Base-by-base conservation (phyloP, 2,329 filamentous ascomycete species). In the Cordyceps cicadae region DNA sequence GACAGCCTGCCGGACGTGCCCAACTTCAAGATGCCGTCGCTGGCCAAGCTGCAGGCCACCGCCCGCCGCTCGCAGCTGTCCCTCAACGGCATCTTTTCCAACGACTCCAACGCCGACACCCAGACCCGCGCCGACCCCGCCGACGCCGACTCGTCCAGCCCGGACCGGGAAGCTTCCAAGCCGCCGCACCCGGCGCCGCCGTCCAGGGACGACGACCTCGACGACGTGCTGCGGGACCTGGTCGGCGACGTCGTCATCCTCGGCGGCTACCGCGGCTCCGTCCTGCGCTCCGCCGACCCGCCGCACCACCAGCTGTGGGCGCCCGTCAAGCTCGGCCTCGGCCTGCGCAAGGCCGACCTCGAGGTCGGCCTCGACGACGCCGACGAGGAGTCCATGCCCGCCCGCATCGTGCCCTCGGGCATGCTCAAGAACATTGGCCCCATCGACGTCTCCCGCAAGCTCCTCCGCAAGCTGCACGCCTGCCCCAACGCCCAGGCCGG, bases 361-460 rank as follows among this genome's bases (percentile, higher is more conserved):
- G 91, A 96, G 70, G 87, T 97, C 11, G 92, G 92, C 0, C 75
- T 97, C 5, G 82, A 89, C 15, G 84, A 84, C 2, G 88, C 92
- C 67, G 92, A 95, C 61, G 93, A 97, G 68, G 88, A 91, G 67
- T 81, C 77, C 5, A 94, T 94, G 85, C 85, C 89, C 65, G 82
- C 95, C 62, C 86, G 79, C n/a, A 91, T 97, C 62, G 88, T 92
- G 56, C 81, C 92, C 0, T 91, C 87, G 2, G 92, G 92, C 8
- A 95, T 96, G 84, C 79, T 97, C n/a, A 87, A 90, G 50, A 87
- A 96, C 68, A 90, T 97, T 64, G 93, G 93, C 0, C 92, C 92
- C 0, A 88, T 97, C 46, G 93, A 97, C 71, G 92, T 97, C 62
- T 90, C 90, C 5, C 87, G 86, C 62, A 84, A 90, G 45, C 77